Evolutionary conservation across 2,329 filamentous ascomycete species (phyloP).

Genomic region (Fonsecaea erecta): DNA sequence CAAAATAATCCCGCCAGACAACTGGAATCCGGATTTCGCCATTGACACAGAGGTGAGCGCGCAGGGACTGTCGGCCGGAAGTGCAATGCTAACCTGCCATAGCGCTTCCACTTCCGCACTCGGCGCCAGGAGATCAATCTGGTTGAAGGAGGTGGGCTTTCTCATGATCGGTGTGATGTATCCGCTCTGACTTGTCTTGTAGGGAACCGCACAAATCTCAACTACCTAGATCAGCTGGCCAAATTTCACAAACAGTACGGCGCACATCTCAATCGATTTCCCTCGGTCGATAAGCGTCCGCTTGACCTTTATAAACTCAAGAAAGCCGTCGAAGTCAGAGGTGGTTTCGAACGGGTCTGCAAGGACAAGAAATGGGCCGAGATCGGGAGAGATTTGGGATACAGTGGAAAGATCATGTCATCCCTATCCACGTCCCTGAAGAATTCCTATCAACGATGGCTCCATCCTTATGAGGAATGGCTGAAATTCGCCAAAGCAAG

Average conservation of each 20-base stretch:
- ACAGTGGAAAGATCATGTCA: conserved; percentile 99
- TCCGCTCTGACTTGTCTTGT: conserved; percentile 41
- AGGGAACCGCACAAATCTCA: conserved; percentile 94
- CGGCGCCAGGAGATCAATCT: conserved; percentile 96
- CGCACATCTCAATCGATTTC: conserved; percentile 88
- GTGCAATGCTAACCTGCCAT: conserved; percentile 24
- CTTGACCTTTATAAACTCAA: conserved; percentile 94
- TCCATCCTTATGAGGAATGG: conserved; percentile 96
- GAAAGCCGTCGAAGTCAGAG: conserved; percentile 91
- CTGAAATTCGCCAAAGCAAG: conserved; percentile 87
- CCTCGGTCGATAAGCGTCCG: conserved; percentile 96
- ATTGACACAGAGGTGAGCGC: conserved; percentile 88
- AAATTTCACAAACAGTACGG: conserved; percentile 98
- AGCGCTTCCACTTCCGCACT: conserved; percentile 97
- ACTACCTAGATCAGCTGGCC: conserved; percentile 90
- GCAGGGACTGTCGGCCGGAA: neutral
- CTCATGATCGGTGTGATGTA: conserved; percentile 26
- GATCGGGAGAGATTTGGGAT: conserved; percentile 92
- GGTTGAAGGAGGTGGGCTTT: conserved; percentile 86
- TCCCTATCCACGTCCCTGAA: conserved; percentile 96
- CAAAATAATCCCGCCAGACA: conserved; percentile 92
- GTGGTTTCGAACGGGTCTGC: conserved; percentile 95
- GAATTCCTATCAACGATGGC: conserved; percentile 96
- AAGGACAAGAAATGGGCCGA: conserved; percentile 99
- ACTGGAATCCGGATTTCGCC: conserved; percentile 92